Evolutionary conservation across 371 early-diverging fungal genomes (phyloP).

Genomic region (Apophysomyces variabilis): DNA sequence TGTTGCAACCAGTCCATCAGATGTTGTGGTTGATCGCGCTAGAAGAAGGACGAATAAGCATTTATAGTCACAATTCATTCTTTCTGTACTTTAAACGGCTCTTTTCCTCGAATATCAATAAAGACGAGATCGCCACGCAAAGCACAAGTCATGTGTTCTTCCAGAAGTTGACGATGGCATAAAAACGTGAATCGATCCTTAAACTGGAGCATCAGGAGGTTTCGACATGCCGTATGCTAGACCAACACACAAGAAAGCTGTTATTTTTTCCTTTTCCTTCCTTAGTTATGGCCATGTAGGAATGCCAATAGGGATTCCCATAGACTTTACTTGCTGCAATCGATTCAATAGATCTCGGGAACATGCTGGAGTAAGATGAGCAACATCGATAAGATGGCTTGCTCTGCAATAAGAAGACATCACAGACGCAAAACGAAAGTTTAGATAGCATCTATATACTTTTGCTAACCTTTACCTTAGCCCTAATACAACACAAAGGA

Average conservation of each 20-base stretch:
- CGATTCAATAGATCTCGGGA: constrained; percentile 13
- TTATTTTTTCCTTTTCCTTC: too few relatives aligned
- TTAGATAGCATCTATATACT: too few relatives aligned
- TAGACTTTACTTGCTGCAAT: constrained; percentile 22
- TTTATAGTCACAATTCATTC: neutral
- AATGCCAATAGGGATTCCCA: too few relatives aligned
- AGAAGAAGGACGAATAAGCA: neutral
- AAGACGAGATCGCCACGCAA: constrained; percentile 17
- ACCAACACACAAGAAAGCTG: neutral
- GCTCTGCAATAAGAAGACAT: constrained; percentile 11
- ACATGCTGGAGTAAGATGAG: constrained; percentile 20
- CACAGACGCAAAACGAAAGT: too few relatives aligned
- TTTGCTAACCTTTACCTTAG: constrained; percentile 9
- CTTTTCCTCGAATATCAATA: constrained; percentile 25
- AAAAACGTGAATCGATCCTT: constrained; percentile 49
- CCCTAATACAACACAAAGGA: constrained; percentile 12
- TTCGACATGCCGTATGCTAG: constrained; percentile 20
- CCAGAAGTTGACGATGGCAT: constrained; percentile 31
- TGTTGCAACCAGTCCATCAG: constrained; percentile 27
- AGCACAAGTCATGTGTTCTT: constrained; percentile 25
- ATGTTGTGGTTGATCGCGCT: constrained; percentile 21
- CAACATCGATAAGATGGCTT: constrained; percentile 33
- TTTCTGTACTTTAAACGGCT: constrained; percentile 21
- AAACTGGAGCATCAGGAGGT: constrained; percentile 40
- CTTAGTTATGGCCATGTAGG: too few relatives aligned